A percentile compares a stretch with the other conserved stretches of the same genome.
Conservation (phyloP, 306 rosid species). For the Comarum palustre region DNA sequence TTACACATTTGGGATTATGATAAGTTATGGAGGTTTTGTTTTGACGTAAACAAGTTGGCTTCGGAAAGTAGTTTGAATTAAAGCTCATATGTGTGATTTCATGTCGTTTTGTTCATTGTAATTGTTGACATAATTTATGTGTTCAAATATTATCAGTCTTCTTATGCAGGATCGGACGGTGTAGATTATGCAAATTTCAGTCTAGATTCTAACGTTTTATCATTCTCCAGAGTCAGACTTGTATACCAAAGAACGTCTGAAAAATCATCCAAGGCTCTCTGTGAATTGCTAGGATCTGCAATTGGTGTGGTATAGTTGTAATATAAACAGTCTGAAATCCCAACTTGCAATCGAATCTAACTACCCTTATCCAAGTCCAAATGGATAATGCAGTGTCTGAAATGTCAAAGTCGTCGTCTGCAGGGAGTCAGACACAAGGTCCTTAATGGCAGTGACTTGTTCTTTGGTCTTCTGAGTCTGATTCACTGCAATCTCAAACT, state of each 20-base stretch:
- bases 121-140: not conserved
- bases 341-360: not conserved
- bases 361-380: not conserved
- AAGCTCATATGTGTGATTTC: not conserved
- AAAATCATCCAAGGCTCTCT: not conserved
- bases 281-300: not conserved
- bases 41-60: not conserved
- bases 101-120: not conserved
- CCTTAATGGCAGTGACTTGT: not conserved
- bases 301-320: no score
- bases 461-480: not conserved
- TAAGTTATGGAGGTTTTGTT: slow-evolving; percentile 46
- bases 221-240: not conserved
- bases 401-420: not conserved
- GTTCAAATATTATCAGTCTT: not conserved
- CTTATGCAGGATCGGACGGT: no score
- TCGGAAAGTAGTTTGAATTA: not conserved
- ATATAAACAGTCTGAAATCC: not conserved
- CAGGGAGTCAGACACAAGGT: not conserved
- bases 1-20: slow-evolving; percentile 94
- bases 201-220: not conserved
- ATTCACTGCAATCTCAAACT: not conserved
- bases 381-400: not conserved
- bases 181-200: no score
- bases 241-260: not conserved